Evolutionary conservation across 805 yeast species (phyloP), one percentile per base, ranked within the genome.

Genomic region (Metschnikowia rubicola): DNA sequence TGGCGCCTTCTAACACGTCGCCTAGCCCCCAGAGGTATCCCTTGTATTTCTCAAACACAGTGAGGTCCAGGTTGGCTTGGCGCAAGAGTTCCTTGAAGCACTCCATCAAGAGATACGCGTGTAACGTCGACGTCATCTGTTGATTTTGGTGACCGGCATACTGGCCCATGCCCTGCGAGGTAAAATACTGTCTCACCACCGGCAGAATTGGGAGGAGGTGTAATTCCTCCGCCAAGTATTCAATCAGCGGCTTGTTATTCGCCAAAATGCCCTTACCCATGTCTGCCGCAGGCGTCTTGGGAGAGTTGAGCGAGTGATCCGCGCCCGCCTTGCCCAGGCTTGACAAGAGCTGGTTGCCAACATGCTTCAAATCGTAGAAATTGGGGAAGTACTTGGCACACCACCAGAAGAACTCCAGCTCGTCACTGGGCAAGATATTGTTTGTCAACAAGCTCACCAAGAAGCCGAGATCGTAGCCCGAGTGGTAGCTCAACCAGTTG

Each of bases 401-500:
- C 78, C 89, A 81, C 74, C 81, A 73, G 51, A 83, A 75, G 59
- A 89, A 92, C 33, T 85, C 96, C 35, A 80, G 79, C 62, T 86
- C 91, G 54, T 84, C 86, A 29, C 78, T 78, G 1, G 98, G 98
- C 75, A 92, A 85, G 41, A 75, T 68, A 41, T 80, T 78, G 65
- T 88, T 88, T 57, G 84, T 80, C 61, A 92, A 73, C 54, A 89
- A 73, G 41, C 95, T 81, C 12, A 90, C 70, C 50, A 94, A 71
- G 64, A 91, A 91, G 1, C 98, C 99, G 62, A 91, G 79, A 65
- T 94, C 99, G 66, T 94, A 94, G 10, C 98, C 99, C 1, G 80
- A 84, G 64, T 94, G 97, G 68, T 86, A 94, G 51, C 96, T 85
- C 43, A 89, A 75, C 99, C 99, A 94, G 43, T 84, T 81, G 39